Evolutionary conservation across 106 monocot genomes (phyloP), one percentile per base, ranked within the genome.

Genomic region (Allium fistulosum): DNA sequence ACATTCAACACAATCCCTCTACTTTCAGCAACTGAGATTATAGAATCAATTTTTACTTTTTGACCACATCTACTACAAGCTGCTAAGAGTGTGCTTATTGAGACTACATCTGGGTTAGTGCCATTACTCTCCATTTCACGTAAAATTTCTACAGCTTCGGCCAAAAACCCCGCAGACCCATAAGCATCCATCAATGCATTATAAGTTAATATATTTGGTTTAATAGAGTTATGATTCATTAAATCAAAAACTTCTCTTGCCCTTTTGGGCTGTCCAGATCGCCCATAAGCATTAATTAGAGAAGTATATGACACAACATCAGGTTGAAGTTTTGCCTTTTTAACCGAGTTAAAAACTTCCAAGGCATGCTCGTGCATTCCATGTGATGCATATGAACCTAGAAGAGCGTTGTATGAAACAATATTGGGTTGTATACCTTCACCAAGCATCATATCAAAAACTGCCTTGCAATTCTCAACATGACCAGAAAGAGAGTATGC

Each of bases 151-250:
- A 93, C 72, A 66, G 93, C 89, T 73, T 99, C 85, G 18, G 73
- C 46, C 66, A 99, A 57, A 83, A 90, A 84, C 55, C 93, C 93
- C 55, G 74, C 63, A 73, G 90, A 80, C 65, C 89, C 99, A 83
- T 93, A 99, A 53, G 99, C 90, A 83, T 99, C 99, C 75, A 99
- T 93, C 60, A 99, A 75, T 62, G 90, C 99, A 81, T 99, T 99
- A 58, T 93, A 99, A 69, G 80, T 84, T 64, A 99, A 66, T 72
- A 46, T 85, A 81, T 90, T 99, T 67, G 90, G 99, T 61, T 64
- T 99, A 69, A 70, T 70, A 14, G 78, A 77, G 18, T 84, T 76
- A 17, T 59, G 71, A 56, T 79, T 97, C 76, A 97, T 89, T 72
- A 68, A 74, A 65, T 87, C 79, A 75, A 97, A 92, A 14, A 88